Evolutionary conservation across 768 basidiomycete species (phyloP), one percentile per base, ranked within the genome.

Genomic region (Tephrocybe sp.): DNA sequence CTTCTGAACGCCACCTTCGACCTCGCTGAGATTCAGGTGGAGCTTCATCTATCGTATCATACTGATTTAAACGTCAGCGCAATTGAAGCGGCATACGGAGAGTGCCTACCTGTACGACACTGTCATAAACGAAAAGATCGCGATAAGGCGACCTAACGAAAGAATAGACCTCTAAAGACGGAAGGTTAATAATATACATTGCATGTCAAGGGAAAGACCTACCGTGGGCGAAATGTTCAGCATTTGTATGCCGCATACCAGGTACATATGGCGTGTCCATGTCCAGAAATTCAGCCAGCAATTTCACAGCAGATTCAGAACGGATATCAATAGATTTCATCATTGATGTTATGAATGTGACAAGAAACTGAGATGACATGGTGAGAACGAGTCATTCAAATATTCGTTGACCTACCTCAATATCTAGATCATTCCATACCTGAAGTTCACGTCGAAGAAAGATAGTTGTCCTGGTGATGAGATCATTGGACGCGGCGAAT

Each of bases 211-310:
- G 14, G 14, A 45, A 20, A 39, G 6, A 67, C 79, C 58, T 59
- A 91, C 92, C 92, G 69, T 98, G 94, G 7, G 87, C 90, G 69
- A 97, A 95, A 67, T 97, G 94, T 63, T 98, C 94, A 10, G 94
- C 89, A 58, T 91, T 89, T 20, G 74, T 67, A 51, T 79, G 75
- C 48, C 84, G 75, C 20, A 73, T 71, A 7, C 84, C 85, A 41
- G 79, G 76, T 17, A 64, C 63, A 52, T 84, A 83, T 2, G 78
- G 75, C 3, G 70, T 67, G 56, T 86, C 87, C 65, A 90, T 77
- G 62, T 98, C 94, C 41, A 98, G 75, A 69, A 94, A 95, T 59
- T 96, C 94, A 12, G 92, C 77, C 7, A 98, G 74, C 13, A 90
- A 67, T 60, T 86, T 89, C 39, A 98, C 79, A 36, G 93, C 90